phyloP scores from a whole-genome alignment of 345 rosid species.

The Eucalyptus rudis region DNA sequence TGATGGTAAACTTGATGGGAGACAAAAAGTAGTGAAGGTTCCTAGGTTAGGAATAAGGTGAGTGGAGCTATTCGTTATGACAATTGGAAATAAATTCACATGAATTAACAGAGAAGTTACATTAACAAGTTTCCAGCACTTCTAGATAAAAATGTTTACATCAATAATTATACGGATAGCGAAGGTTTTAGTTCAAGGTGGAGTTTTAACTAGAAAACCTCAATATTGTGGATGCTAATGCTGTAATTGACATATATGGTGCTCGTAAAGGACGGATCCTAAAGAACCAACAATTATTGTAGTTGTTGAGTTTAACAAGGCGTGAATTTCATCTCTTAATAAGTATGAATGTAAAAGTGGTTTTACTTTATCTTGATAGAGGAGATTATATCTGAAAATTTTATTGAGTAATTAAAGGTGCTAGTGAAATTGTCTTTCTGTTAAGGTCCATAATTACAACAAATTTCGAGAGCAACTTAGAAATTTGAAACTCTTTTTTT shows the following conservation, averaged over 20 bases:
- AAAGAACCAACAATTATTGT: rapidly evolving
- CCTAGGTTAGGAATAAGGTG: background rate
- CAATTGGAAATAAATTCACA: background rate
- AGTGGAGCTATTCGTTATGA: background rate
- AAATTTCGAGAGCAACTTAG: background rate
- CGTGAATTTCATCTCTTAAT: background rate
- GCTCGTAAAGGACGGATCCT: background rate
- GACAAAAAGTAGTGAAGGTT: background rate
- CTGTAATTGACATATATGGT: background rate
- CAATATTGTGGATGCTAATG: background rate
- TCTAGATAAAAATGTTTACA: background rate
- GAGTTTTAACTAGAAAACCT: background rate
- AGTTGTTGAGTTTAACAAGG: background rate
- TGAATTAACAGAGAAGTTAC: background rate
- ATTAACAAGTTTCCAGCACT: background rate
- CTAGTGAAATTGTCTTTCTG: rapidly evolving
- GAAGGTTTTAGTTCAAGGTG: background rate
- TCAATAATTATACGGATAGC: rapidly evolving
- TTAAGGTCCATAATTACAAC: background rate
- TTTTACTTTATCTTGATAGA: background rate
- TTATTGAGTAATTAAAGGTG: background rate
- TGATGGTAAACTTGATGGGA: background rate
- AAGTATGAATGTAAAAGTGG: background rate
- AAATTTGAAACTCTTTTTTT: background rate
- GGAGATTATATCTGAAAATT: background rate